Evolutionary conservation across 2,329 filamentous ascomycete species (phyloP).

Genomic region (Domatiomyces catenatus): DNA sequence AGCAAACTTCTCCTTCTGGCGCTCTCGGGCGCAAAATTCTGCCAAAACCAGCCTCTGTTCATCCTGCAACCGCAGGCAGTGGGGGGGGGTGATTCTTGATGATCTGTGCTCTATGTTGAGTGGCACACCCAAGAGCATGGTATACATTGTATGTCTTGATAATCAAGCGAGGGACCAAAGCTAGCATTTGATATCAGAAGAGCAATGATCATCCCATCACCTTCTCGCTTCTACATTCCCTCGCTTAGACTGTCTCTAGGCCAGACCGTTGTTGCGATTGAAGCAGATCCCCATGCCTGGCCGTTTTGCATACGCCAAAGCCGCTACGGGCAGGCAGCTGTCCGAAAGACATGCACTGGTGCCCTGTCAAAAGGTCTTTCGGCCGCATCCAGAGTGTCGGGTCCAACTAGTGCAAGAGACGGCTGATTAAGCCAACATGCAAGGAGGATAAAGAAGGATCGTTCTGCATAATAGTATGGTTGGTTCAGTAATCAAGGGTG

Average conservation of each 20-base stretch:
- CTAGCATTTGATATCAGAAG: neutral
- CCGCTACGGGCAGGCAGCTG: neutral
- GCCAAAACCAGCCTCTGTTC: neutral
- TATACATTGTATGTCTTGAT: neutral
- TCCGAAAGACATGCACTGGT: neutral
- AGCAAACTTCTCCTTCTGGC: neutral
- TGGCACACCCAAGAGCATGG: neutral
- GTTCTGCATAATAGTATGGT: too few species aligned
- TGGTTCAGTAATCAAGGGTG: too few species aligned
- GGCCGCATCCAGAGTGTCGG: neutral
- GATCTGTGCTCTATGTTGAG: neutral
- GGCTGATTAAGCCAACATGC: too few species aligned
- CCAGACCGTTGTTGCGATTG: too few species aligned
- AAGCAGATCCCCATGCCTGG: too few species aligned
- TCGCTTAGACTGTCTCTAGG: neutral
- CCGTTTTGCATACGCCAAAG: too few species aligned
- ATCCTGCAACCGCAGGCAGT: neutral
- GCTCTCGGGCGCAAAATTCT: neutral
- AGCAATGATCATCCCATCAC: neutral
- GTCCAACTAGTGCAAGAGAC: neutral
- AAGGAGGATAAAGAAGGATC: too few species aligned
- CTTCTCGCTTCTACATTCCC: neutral
- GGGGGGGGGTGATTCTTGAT: neutral
- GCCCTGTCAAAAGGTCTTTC: neutral
- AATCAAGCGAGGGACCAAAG: neutral